phyloP scores from a whole-genome alignment of 352 stramenopile genomes.

The Peronospora farinosa region DNA sequence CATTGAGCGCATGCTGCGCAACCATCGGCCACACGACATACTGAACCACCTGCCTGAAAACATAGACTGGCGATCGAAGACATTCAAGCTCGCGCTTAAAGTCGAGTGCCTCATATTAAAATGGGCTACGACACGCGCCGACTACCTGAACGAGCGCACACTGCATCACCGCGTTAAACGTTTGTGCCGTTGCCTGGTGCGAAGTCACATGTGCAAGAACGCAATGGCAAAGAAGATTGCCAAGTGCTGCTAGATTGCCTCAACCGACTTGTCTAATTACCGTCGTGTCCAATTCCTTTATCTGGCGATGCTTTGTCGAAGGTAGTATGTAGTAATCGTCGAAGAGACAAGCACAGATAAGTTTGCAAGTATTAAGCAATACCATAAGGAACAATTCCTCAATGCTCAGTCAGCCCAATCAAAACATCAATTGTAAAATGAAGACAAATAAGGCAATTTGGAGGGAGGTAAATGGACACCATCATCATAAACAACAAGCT shows the following conservation, averaged over 20 bases:
- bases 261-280: neutral
- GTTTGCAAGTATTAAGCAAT: no score
- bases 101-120: constrained; percentile 61
- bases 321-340: constrained; percentile 1
- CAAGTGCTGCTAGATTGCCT: constrained; percentile 16
- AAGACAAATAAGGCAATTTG: no score
- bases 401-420: no score
- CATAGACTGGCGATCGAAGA: constrained; percentile 54
- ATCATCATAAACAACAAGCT: no score
- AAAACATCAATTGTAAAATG: no score
- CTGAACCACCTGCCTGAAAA: constrained; percentile 56
- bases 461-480: no score
- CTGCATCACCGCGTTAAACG: constrained; percentile 44
- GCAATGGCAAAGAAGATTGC: constrained; percentile 26
- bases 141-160: constrained; percentile 50
- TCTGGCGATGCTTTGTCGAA: constrained; percentile 1
- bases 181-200: constrained; percentile 47
- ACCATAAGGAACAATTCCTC: no score
- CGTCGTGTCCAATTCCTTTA: constrained; percentile 5
- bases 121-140: constrained; percentile 36
- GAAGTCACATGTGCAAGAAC: constrained; percentile 56
- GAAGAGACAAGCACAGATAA: constrained; percentile 3
- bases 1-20: constrained; percentile 56
- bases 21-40: constrained; percentile 55
- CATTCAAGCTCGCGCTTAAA: constrained; percentile 55